Base-by-base conservation (phyloP, 1,284 basidiomycete species). In the Spongiforma sp. region DNA sequence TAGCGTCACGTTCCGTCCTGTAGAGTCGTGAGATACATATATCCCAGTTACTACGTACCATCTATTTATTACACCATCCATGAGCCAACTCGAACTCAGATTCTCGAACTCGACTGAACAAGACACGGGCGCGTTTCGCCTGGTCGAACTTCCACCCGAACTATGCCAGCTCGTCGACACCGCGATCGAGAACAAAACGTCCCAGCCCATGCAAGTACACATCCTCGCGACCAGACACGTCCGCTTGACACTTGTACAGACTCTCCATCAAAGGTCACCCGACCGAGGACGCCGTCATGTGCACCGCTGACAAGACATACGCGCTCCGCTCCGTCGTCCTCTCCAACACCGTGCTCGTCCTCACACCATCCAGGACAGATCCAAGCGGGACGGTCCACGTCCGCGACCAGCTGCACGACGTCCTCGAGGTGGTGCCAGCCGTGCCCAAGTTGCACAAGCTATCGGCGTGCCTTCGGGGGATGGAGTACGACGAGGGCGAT, bases 261-360 rank as follows among this genome's bases (percentile, higher is more conserved):
- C 75, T 95, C 48, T 83, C 83, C 12, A 91, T 98, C 78, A 95
- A 95, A 75, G 96, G 96, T 1, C 81, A 88, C 50, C 77, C 86
- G 2, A 84, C 84, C 24, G 95, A 97, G 71, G 93, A 96, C 70
- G 95, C 95, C 0, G 94, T 97, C 0, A 79, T 96, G 6, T 97
- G 95, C 74, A 96, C 94, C 0, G 69, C 82, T 0, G 82, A 89
- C 65, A 89, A 86, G 73, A 98, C 95, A 0, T 98, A 91, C 75
- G 76, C 85, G 1, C 80, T 98, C 30, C 89, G 95, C 63, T 92
- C 94, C 0, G 89, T 98, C 11, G 83, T 86, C 5, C 81, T 96
- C 55, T 97, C 95, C 21, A 98, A 98, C 76, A 90, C 93, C 1
- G 80, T 96, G 39, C 82, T 94, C 17, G 84, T 97, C 54, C 82